These are phyloP conservation scores for Clonostachys byssicola DNA, from an alignment of 2,329 filamentous ascomycete genomes.

Conservation along the genomic window DNA sequence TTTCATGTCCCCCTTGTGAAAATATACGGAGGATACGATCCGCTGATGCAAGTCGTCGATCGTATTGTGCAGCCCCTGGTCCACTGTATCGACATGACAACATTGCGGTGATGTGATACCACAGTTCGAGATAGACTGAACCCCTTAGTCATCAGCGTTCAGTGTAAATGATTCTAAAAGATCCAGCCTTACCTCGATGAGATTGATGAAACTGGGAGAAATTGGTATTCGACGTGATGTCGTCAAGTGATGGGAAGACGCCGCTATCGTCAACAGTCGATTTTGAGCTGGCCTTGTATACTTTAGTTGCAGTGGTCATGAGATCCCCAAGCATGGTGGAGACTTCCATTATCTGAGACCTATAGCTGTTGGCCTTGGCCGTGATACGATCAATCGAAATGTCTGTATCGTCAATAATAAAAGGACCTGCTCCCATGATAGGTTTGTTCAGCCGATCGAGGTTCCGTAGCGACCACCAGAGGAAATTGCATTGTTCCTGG, in stretches of 20 bases:
- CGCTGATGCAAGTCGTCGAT: slow-evolving; percentile 7
- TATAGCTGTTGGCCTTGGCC: slow-evolving; percentile 1
- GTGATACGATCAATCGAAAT: slow-evolving; percentile 5
- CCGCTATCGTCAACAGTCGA: slow-evolving; percentile 4
- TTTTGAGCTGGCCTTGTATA: slow-evolving; percentile 10
- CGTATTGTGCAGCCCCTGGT: slow-evolving; percentile 8
- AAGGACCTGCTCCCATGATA: slow-evolving; percentile 10
- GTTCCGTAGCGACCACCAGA: slow-evolving; percentile 11
- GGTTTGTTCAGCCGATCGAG: slow-evolving; percentile 13
- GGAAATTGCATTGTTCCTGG: slow-evolving; percentile 6
- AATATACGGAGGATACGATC: slow-evolving; percentile 7
- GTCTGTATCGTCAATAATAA: slow-evolving; percentile 12
- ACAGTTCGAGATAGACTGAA: slow-evolving; percentile 9
- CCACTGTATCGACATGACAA: slow-evolving; percentile 11
- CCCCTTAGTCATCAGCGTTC: background rate
- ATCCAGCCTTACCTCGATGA: slow-evolving; percentile 5
- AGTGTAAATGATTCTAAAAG: background rate
- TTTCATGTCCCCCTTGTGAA: slow-evolving; percentile 1
- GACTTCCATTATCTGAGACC: slow-evolving; percentile 6
- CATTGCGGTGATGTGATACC: slow-evolving; percentile 13
- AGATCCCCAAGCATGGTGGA: slow-evolving; percentile 8
- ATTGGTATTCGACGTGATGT: background rate
- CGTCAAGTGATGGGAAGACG: slow-evolving; percentile 6
- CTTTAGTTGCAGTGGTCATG: slow-evolving; percentile 8
- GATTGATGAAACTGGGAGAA: slow-evolving; percentile 5